Conservation (phyloP, 345 rosid species). For the Moringa oleifera region DNA sequence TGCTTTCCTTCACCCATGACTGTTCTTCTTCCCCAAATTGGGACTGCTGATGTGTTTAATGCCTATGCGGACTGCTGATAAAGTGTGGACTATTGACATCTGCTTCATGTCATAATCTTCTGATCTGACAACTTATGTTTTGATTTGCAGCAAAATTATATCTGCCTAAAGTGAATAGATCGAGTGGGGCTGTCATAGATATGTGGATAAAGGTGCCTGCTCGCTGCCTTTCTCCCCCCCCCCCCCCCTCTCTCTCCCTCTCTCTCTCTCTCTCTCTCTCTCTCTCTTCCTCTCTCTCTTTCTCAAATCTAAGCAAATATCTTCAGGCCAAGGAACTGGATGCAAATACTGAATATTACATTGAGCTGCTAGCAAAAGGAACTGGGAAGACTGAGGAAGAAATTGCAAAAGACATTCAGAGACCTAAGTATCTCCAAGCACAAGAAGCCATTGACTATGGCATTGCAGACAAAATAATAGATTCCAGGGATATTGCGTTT, state of each 20-base stretch:
- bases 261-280: neutral
- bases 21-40: too few species aligned
- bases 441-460: slow-evolving; percentile 83
- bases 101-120: neutral
- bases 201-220: slow-evolving; percentile 92
- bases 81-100: neutral
- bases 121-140: slow-evolving; percentile 3
- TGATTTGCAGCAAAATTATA: slow-evolving; percentile 62
- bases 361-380: slow-evolving; percentile 73
- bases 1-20: too few species aligned
- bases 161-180: slow-evolving; percentile 65
- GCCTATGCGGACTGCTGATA: too few species aligned
- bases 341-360: slow-evolving; percentile 54
- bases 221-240: too few species aligned
- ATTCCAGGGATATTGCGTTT: slow-evolving; percentile 47
- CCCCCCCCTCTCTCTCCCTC: neutral
- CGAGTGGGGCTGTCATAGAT: slow-evolving; percentile 78
- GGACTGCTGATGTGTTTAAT: too few species aligned
- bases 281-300: neutral
- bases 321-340: slow-evolving; percentile 79
- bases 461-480: slow-evolving; percentile 71
- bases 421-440: slow-evolving; percentile 62
- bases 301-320: neutral
- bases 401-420: slow-evolving; percentile 58
- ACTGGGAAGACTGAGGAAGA: slow-evolving; percentile 79